Evolutionary conservation across 306 rosid genomes (phyloP).

Genomic region (Quercus gilva): DNA sequence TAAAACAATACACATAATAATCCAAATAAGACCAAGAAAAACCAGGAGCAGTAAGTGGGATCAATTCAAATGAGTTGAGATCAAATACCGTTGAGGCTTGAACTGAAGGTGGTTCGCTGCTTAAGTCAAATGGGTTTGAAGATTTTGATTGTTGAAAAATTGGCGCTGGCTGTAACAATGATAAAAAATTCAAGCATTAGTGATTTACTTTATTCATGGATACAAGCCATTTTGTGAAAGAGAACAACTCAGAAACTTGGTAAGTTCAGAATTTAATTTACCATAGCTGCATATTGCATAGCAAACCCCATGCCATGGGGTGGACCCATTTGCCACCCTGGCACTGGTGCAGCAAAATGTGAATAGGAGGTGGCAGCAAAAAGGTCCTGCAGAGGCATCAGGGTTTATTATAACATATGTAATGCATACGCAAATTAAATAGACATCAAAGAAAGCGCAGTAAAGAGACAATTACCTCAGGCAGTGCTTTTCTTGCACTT

Average conservation of each 20-base stretch:
- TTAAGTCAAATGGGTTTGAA: constrained; percentile 76
- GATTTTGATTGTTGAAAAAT: constrained; percentile 60
- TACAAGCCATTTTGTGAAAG: constrained; percentile 23
- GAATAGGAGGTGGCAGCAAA: constrained; percentile 55
- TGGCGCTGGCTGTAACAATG: constrained; percentile 57
- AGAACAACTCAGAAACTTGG: constrained; percentile 17
- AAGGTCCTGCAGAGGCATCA: constrained; percentile 62
- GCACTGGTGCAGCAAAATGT: constrained; percentile 54
- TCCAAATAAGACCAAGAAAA: not conserved
- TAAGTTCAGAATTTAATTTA: constrained; percentile 38
- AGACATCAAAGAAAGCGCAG: constrained; percentile 13
- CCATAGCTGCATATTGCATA: constrained; percentile 66
- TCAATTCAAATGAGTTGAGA: constrained; percentile 17
- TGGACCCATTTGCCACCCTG: constrained; percentile 77
- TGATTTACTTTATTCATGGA: constrained; percentile 9
- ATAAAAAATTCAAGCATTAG: constrained; percentile 27
- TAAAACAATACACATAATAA: not conserved
- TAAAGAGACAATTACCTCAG: constrained; percentile 52
- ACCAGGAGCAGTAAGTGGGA: constrained; percentile 14
- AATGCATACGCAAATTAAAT: constrained; percentile 5
- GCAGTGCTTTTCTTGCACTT: constrained; percentile 68
- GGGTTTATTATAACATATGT: constrained; percentile 26
- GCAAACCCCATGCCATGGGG: constrained; percentile 62
- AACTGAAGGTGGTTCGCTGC: constrained; percentile 45
- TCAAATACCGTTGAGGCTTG: constrained; percentile 61